Evolutionary conservation across 2,329 filamentous ascomycete genomes (phyloP).

Genomic region (Fusarium nematophilum): DNA sequence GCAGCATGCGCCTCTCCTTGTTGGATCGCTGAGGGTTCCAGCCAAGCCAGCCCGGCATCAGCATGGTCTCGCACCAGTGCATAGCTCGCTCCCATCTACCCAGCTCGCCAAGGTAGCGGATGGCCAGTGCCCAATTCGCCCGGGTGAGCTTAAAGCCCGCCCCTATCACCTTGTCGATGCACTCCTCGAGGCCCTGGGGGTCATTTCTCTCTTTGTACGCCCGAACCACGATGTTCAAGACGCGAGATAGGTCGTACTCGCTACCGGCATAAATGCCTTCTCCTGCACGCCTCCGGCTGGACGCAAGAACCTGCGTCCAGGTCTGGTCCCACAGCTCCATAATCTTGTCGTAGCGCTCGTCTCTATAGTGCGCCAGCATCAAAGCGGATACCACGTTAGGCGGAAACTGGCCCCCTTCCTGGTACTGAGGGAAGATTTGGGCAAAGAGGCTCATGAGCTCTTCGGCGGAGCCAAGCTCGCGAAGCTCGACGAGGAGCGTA

Average conservation of each 20-base stretch:
- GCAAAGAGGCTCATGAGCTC: conserved; percentile 68
- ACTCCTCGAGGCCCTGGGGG: conserved; percentile 58
- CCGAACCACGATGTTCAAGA: conserved; percentile 62
- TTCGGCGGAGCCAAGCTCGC: conserved; percentile 64
- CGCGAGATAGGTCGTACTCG: conserved; percentile 64
- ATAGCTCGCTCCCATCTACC: conserved; percentile 76
- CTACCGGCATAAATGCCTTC: conserved; percentile 56
- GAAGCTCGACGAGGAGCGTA: conserved; percentile 49
- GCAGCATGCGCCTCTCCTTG: conserved; percentile 52
- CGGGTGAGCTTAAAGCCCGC: conserved; percentile 80
- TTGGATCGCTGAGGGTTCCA: conserved; percentile 61
- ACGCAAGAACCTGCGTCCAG: conserved; percentile 62
- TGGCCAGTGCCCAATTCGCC: conserved; percentile 83
- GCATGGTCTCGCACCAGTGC: conserved; percentile 75
- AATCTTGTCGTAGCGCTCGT: conserved; percentile 69
- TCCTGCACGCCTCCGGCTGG: conserved; percentile 35
- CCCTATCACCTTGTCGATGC: conserved; percentile 66
- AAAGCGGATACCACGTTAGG: conserved; percentile 70
- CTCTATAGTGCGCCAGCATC: conserved; percentile 73
- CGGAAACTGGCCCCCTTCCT: conserved; percentile 55
- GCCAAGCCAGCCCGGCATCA: conserved; percentile 83
- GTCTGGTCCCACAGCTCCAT: conserved; percentile 74
- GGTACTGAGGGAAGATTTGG: conserved; percentile 51
- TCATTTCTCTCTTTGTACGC: conserved; percentile 56
- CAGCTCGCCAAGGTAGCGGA: conserved; percentile 73